Evolutionary conservation across 768 basidiomycete species (phyloP), one percentile per base, ranked within the genome.

Genomic region (Mrakia hoshinonis): DNA sequence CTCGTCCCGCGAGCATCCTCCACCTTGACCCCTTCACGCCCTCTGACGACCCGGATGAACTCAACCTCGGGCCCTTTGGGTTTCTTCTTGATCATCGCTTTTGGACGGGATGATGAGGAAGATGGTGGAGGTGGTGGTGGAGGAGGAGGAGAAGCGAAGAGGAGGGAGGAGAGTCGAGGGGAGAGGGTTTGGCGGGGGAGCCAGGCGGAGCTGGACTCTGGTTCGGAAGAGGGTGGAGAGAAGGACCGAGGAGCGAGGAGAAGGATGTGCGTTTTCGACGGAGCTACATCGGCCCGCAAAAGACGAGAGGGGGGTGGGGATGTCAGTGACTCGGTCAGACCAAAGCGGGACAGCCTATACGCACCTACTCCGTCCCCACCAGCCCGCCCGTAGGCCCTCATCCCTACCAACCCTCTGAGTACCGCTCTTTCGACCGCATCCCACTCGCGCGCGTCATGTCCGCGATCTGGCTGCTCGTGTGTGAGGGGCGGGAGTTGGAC

Each of bases 131-230:
- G 54, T 11, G 54, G 54, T 11, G 26, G 54, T 4, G 22, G 52
- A 11, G 58, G 58, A 2, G 58, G 58, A 11, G 58, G 58, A 2
- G 58, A 31, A 3, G 58, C 34, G 58, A 61, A 61, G 18, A 61
- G 58, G 9, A 61, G 20, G 36, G 58, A 61, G 20, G 58, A 61
- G 15, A 61, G 34, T 22, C 58, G 58, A 38, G 58, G 58, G 58
- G 58, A 61, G 58, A 61, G 58, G 4, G 58, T 61, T n/a, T 31
- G 12, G n/a, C 58, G 58, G 4, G 58, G 58, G 34, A 61, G 58
- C 58, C 58, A 58, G 43, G 43, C 15, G 43, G 43, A 43, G 43
- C 15, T 43, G 43, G 43, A 43, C 7, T 6, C 15, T 7, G 43
- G 15, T 6, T 6, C 15, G 43, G 43, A 43, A 43, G 36, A n/a